Conservation (phyloP, 192 early-diverging fungal genomes). For the Pilobolus umbonatus region DNA sequence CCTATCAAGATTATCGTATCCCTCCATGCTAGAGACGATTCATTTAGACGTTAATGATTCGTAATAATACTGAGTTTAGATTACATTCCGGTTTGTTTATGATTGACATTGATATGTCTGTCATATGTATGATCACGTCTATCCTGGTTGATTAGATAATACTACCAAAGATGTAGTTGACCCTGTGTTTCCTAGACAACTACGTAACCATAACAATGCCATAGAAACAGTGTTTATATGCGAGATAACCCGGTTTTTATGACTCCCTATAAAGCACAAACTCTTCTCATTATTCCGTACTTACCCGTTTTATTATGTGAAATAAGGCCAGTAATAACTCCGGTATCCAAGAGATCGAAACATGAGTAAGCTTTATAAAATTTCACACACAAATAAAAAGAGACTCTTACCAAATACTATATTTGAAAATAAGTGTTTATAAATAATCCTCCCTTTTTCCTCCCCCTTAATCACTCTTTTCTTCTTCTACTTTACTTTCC, state of each 20-base stretch:
- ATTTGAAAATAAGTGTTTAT: background rate
- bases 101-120: background rate
- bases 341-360: too few species aligned
- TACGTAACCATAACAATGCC: background rate
- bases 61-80: background rate
- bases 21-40: too few species aligned
- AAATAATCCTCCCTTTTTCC: background rate
- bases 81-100: background rate
- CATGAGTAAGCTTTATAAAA: too few species aligned
- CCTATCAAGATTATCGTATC: too few species aligned
- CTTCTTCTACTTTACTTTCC: slow-evolving; percentile 3
- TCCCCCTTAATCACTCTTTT: background rate
- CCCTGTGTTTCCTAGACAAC: background rate
- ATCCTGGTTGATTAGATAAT: background rate
- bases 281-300: slow-evolving; percentile 5
- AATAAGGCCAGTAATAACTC: background rate
- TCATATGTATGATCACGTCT: background rate
- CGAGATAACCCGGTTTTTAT: slow-evolving; percentile 2
- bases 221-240: background rate
- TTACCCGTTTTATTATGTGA: slow-evolving; percentile 13
- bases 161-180: too few species aligned
- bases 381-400: too few species aligned
- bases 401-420: too few species aligned
- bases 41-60: too few species aligned
- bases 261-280: slow-evolving; percentile 1